Evolutionary conservation across 371 early-diverging fungal species (phyloP).

Genomic region (Mucor saturninus): DNA sequence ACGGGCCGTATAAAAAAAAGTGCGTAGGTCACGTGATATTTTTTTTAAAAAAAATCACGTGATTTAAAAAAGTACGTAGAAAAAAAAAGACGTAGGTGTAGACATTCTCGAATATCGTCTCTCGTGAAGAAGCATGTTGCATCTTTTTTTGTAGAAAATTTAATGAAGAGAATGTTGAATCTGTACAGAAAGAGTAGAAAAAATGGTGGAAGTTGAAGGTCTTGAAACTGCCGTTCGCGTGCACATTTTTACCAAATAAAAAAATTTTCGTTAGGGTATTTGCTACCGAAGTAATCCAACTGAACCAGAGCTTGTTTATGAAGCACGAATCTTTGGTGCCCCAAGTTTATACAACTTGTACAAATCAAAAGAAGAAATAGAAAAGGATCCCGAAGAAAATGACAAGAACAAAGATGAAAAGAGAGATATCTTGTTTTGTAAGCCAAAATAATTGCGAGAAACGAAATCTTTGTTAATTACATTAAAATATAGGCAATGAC

Average conservation of each 20-base stretch:
- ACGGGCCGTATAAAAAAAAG: too few species aligned
- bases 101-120: constrained; percentile 19
- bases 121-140: constrained; percentile 18
- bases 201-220: constrained; percentile 15
- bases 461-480: constrained; percentile 20
- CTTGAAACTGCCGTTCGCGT: too few species aligned
- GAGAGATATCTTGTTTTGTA: background rate
- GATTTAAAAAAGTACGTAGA: too few species aligned
- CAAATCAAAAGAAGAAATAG: constrained; percentile 14
- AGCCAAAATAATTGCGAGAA: constrained; percentile 10
- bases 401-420: constrained; percentile 12
- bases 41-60: too few species aligned
- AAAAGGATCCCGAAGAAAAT: background rate
- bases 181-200: constrained; percentile 17
- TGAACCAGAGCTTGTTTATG: constrained; percentile 18
- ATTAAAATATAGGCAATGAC: constrained; percentile 23
- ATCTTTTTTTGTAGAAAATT: constrained; percentile 9
- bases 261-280: too few species aligned
- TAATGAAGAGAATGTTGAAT: constrained; percentile 16
- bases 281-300: constrained; percentile 8
- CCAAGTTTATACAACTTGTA: constrained; percentile 17
- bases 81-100: too few species aligned
- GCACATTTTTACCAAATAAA: too few species aligned
- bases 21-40: too few species aligned
- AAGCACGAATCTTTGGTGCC: constrained; percentile 17